Percentiles rank a stretch among this genome's conserved stretches.
Evolutionary conservation across 31 red algal genomes (phyloP).

Genomic region (Pterothamnion heteromorphum): DNA sequence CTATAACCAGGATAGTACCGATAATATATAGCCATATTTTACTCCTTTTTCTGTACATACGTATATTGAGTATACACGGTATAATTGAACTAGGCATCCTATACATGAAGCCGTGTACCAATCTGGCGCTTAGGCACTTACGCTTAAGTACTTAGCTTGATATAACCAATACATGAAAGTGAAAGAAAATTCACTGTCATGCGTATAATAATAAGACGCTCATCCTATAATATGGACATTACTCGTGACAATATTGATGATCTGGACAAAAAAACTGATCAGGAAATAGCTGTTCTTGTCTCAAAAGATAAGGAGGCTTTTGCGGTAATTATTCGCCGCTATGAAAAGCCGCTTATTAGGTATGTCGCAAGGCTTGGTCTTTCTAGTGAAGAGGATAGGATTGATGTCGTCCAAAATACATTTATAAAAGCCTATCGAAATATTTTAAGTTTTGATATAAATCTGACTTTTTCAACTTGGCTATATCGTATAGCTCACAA

Average conservation of each 20-base stretch:
- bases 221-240: no score
- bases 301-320: not conserved
- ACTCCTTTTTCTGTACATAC: no score
- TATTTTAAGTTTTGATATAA: not conserved
- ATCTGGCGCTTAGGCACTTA: no score
- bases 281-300: not conserved
- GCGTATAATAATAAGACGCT: not conserved
- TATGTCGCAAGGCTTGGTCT: not conserved
- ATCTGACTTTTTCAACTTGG: not conserved
- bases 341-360: not conserved
- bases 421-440: constrained; percentile 24
- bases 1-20: no score
- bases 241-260: not conserved
- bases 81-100: no score
- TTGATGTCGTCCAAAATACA: not conserved
- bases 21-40: no score
- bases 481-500: not conserved
- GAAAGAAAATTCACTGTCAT: constrained; percentile 1
- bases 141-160: no score
- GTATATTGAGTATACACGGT: no score
- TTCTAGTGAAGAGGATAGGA: not conserved
- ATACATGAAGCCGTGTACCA: no score
- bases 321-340: not conserved
- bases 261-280: not conserved
- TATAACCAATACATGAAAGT: not conserved